Evolutionary conservation across 148 eudicot genomes (phyloP), one percentile per base, ranked within the genome.

Genomic region (Camellia lanceoleosa): DNA sequence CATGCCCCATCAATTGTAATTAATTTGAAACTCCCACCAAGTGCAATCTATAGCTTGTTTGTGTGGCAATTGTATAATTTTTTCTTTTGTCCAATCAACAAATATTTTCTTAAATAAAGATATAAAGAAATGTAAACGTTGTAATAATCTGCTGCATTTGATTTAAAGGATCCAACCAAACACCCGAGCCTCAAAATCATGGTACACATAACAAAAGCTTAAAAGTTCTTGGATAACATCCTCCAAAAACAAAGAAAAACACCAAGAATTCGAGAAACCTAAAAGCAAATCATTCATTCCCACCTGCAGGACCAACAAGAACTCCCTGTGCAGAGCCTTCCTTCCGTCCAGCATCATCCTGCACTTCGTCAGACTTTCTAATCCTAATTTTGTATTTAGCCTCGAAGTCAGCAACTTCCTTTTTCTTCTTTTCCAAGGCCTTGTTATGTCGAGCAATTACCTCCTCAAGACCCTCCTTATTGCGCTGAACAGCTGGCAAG

Each of bases 281-380:
- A 5, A 46, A 46, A 63, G 54, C 23, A 41, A 9, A 41, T 68
- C 68, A 86, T 79, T 87, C 85, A 63, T 68, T 77, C 55, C 81
- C 79, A 79, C 90, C 91, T 63, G 96, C 98, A 76, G 97, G 84
- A 63, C 98, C 97, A 38, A 95, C 98, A 79, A 95, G 96, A 77
- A 95, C 98, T 42, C 98, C 98, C 80, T 95, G 98, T 2, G 98
- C 92, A 41, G 90, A 81, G 30, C 97, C 96, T 88, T 90, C 98
- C 85, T 95, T 95, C 86, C 76, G 84, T 78, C 86, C 80, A 75
- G 78, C 67, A 13, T 89, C 95, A 42, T 90, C 97, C 77, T 87
- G 80, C 68, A 86, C 86, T 76, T 91, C 94, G n/a, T 93, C 98
- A 0, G 89, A 46, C 85, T 90, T 93, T 51, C 87, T 84, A n/a